Conservation (phyloP, 768 basidiomycete genomes). For the Naematelia encephala region DNA sequence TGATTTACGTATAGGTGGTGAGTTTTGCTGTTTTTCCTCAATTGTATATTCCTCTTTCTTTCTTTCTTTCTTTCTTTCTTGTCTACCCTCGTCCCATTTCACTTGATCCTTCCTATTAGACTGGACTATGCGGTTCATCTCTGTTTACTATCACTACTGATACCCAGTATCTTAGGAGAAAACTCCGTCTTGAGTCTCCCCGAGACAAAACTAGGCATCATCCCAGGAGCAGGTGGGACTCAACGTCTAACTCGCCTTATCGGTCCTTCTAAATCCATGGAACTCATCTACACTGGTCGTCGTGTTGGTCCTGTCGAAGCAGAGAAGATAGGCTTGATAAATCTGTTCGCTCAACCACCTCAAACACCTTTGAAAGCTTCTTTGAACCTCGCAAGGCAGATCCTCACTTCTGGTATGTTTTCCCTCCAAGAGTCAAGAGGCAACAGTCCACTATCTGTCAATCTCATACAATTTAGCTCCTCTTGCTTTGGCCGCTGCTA, state of each 20-base stretch:
- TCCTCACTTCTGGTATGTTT: conserved; percentile 30
- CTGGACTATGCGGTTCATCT: no score
- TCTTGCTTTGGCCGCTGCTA: conserved; percentile 80
- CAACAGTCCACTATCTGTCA: no score
- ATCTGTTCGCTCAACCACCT: conserved; percentile 16
- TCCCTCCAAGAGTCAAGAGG: neutral
- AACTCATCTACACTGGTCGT: conserved; percentile 82
- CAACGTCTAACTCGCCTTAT: conserved; percentile 79
- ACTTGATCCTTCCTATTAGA: no score
- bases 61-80: neutral
- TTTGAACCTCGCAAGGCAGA: conserved; percentile 26
- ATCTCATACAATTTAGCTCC: conserved; percentile 62
- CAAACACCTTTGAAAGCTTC: conserved; percentile 22
- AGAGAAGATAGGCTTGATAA: conserved; percentile 50
- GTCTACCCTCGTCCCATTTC: neutral
- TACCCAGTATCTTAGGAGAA: conserved; percentile 9
- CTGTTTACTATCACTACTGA: no score
- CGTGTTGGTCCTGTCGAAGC: conserved; percentile 77
- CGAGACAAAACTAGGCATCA: conserved; percentile 90
- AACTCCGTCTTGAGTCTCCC: conserved; percentile 79
- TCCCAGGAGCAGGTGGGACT: conserved; percentile 91
- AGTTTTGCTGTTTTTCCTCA: no score
- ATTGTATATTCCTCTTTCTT: no score
- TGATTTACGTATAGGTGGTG: conserved; percentile 85
- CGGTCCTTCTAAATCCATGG: conserved; percentile 91